Conservation (phyloP, 129 eudicot species). For the carrot (Daucus carota) region DH1_v3.0 NC_030383.2:52117001-52117500, state of each 20-base stretch:
- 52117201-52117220: not conserved
- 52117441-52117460: slow-evolving; percentile 13
- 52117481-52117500: slow-evolving; percentile 95
- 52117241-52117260: slow-evolving; percentile 7
- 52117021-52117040: not conserved
- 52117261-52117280: not conserved
- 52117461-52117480: slow-evolving; percentile 84
- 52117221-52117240: slow-evolving; percentile 2
- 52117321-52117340: slow-evolving; percentile 58
- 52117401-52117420: slow-evolving; percentile 12
- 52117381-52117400: slow-evolving; percentile 13
- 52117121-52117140: not conserved
- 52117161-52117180: not conserved
- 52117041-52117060: not conserved
- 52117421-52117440: slow-evolving; percentile 3
- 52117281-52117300: slow-evolving; percentile 88
- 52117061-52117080: not conserved
- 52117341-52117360: slow-evolving; percentile 81
- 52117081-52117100: not conserved
- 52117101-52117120: not conserved
- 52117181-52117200: not conserved
- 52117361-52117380: slow-evolving; percentile 30
- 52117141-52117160: not conserved
- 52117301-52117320: slow-evolving; percentile 68
- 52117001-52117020: not conserved